phyloP scores from a whole-genome alignment of 352 stramenopile genomes.

The Pythium dissimile region DNA sequence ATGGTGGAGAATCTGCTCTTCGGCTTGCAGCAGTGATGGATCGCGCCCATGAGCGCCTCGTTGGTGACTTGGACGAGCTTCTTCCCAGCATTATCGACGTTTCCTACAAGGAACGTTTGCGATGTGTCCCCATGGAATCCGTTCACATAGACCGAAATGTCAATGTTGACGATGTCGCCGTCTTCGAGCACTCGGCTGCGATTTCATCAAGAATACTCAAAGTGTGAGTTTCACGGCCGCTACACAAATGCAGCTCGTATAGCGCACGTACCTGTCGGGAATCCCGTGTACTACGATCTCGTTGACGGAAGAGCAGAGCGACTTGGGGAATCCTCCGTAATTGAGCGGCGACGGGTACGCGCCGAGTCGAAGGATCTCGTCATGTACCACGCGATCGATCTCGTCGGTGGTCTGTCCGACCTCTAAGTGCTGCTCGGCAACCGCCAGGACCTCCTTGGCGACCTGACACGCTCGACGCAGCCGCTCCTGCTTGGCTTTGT shows the following conservation, averaged over 20 bases:
- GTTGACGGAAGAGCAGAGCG: conserved; percentile 95
- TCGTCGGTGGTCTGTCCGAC: conserved; percentile 91
- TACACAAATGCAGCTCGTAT: too few species aligned
- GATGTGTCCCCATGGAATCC: conserved; percentile 98
- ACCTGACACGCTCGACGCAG: conserved; percentile 71
- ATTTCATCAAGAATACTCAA: too few species aligned
- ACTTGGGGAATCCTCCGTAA: conserved; percentile 94
- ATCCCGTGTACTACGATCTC: conserved; percentile 98
- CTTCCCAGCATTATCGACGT: conserved; percentile 84
- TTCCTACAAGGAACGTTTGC: conserved; percentile 93
- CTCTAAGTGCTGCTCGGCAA: conserved; percentile 67
- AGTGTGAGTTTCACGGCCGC: too few species aligned
- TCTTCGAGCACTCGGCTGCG: conserved; percentile 78
- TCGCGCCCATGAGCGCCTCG: conserved; percentile 75
- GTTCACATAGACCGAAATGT: conserved; percentile 93
- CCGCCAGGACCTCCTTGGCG: conserved; percentile 76
- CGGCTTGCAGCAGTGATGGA: conserved; percentile 88
- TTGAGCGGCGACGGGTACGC: conserved; percentile 92
- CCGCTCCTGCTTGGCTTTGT: conserved; percentile 54
- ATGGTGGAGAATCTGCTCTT: conserved; percentile 93
- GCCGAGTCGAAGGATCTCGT: conserved; percentile 79
- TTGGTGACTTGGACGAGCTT: conserved; percentile 91
- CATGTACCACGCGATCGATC: conserved; percentile 92
- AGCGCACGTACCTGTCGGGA: conserved; percentile 83
- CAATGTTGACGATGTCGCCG: conserved; percentile 97